Evolutionary conservation across 176 grass and related monocot species (phyloP).

Genomic region (Triticum turgidum): DNA sequence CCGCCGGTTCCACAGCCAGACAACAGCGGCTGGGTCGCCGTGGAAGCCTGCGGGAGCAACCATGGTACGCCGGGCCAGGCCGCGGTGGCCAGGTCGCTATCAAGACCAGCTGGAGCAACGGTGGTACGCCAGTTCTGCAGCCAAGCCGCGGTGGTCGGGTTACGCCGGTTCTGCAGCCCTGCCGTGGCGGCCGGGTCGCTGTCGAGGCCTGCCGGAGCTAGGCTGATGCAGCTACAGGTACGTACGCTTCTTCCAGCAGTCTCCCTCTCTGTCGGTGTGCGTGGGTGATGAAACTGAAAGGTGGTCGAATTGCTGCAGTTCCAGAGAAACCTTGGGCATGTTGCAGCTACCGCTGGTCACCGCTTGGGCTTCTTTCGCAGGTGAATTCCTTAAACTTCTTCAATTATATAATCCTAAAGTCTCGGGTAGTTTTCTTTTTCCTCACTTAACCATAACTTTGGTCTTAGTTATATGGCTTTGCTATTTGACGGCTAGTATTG

Average conservation of each 20-base stretch:
- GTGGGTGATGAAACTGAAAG: neutral
- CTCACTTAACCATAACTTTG: too few species aligned
- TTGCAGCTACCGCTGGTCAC: neutral
- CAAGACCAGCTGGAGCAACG: too few species aligned
- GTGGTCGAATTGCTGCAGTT: neutral
- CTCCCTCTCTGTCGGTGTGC: neutral
- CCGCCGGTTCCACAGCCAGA: neutral
- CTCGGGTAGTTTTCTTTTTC: too few species aligned
- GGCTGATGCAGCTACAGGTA: neutral
- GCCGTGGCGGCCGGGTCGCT: neutral
- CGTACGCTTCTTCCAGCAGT: neutral
- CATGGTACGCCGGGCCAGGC: neutral
- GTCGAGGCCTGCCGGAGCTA: neutral
- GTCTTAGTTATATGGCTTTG: too few species aligned
- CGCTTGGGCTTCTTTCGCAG: neutral
- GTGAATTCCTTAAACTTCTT: neutral
- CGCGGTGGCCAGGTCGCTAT: neutral
- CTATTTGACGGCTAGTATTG: too few species aligned
- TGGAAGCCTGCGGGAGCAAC: neutral
- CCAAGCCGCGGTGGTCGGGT: neutral
- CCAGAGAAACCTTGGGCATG: neutral
- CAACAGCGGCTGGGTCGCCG: neutral
- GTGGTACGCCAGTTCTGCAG: too few species aligned
- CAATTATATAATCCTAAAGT: neutral
- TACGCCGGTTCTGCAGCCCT: neutral